Evolutionary conservation across 2,329 filamentous ascomycete genomes (phyloP).

Genomic region (Celoporthe dispersa): DNA sequence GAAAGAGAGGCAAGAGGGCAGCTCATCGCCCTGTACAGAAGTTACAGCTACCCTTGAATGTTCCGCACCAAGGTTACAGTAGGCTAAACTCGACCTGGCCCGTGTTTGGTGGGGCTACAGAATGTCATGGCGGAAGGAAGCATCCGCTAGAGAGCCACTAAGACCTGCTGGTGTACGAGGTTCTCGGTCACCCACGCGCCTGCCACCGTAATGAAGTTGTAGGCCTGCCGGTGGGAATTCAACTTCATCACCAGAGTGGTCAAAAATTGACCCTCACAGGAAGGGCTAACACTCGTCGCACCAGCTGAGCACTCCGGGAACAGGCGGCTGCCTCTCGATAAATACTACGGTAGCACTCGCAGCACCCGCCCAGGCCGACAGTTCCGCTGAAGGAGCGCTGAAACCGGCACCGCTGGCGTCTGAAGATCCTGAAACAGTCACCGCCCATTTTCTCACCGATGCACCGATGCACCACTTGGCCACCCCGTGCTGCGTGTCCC

Average conservation of each 20-base stretch:
- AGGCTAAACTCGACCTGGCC: not conserved
- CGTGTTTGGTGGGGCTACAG: not conserved
- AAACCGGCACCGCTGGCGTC: slow-evolving; percentile 23
- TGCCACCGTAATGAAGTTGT: not conserved
- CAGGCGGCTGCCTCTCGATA: not conserved
- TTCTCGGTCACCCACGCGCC: not conserved
- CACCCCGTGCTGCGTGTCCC: not conserved
- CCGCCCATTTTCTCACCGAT: slow-evolving; percentile 5
- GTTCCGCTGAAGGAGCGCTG: slow-evolving; percentile 14
- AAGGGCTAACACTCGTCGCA: not conserved
- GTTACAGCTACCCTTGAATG: not conserved
- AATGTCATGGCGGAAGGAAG: not conserved
- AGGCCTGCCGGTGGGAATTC: not conserved
- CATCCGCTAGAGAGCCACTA: not conserved
- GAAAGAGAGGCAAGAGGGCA: not conserved
- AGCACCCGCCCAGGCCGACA: not conserved
- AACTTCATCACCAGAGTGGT: not conserved
- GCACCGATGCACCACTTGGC: not conserved
- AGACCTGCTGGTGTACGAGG: not conserved
- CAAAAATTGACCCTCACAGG: not conserved
- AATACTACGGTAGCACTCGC: not conserved
- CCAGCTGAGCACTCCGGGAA: not conserved
- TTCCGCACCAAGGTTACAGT: not conserved
- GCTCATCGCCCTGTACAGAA: not conserved
- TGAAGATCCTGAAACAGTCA: slow-evolving; percentile 29